phyloP scores from a whole-genome alignment of 2,329 filamentous ascomycete species.

The Penicillium crustosum region DNA sequence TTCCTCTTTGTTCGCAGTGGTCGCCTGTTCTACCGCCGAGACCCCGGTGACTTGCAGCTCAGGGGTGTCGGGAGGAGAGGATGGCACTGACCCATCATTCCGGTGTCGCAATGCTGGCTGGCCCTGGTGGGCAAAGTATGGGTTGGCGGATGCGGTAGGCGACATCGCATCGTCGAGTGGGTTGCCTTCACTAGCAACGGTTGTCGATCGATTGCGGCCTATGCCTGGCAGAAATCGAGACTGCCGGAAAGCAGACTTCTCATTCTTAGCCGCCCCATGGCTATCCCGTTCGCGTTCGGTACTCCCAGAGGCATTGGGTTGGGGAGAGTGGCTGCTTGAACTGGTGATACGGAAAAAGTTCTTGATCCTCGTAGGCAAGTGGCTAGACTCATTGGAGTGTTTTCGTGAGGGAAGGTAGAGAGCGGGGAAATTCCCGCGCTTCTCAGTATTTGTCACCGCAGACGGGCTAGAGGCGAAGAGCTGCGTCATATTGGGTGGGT shows the following conservation, averaged over 20 bases:
- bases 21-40: slow-evolving; percentile 65
- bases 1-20: slow-evolving; percentile 85
- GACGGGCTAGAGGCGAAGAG: slow-evolving; percentile 43
- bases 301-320: slow-evolving; percentile 32
- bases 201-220: slow-evolving; percentile 82
- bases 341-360: slow-evolving; percentile 69
- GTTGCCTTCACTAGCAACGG: slow-evolving; percentile 90
- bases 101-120: slow-evolving; percentile 90
- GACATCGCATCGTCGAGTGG: slow-evolving; percentile 84
- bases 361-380: slow-evolving; percentile 65
- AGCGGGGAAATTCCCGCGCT: slow-evolving; percentile 48
- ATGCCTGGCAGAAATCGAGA: slow-evolving; percentile 87
- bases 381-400: slow-evolving; percentile 44
- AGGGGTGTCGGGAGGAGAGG: slow-evolving; percentile 88
- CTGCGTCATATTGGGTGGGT: slow-evolving; percentile 42
- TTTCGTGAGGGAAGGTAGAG: slow-evolving; percentile 48
- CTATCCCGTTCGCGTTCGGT: slow-evolving; percentile 40
- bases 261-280: slow-evolving; percentile 54
- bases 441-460: slow-evolving; percentile 44
- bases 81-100: slow-evolving; percentile 89
- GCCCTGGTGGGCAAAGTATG: slow-evolving; percentile 96
- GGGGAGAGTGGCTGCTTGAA: slow-evolving; percentile 47
- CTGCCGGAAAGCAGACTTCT: slow-evolving; percentile 74
- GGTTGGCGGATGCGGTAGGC: slow-evolving; percentile 91
- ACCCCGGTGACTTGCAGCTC: slow-evolving; percentile 70